Conservation (phyloP, 2,329 filamentous ascomycete genomes). For the Trichoderma lentiforme region DNA sequence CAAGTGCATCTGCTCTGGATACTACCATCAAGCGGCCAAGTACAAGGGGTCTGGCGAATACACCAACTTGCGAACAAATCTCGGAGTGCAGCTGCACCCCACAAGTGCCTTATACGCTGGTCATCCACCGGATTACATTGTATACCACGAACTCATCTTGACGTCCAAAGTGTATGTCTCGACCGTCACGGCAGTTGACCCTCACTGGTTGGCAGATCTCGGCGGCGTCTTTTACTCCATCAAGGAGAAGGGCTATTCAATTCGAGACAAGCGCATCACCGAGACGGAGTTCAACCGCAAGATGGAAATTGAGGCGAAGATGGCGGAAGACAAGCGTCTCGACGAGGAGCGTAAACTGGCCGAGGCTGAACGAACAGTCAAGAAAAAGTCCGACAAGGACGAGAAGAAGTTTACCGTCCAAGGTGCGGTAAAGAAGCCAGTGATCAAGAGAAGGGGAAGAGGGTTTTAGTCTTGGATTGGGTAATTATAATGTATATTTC, state of each 20-base stretch:
- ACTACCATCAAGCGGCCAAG: constrained; percentile 96
- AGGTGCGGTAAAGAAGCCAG: constrained; percentile 60
- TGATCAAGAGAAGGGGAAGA: constrained; percentile 53
- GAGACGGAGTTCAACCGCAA: constrained; percentile 90
- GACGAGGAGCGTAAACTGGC: constrained; percentile 56
- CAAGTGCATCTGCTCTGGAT: constrained; percentile 95
- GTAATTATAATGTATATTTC: neutral
- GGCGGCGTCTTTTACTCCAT: constrained; percentile 96
- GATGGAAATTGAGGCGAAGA: constrained; percentile 90
- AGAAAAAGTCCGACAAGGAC: constrained; percentile 36
- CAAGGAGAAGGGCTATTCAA: constrained; percentile 95
- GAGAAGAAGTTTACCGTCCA: constrained; percentile 59
- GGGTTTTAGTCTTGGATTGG: constrained; percentile 40
- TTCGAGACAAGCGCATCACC: constrained; percentile 77
- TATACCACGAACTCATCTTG: constrained; percentile 96
- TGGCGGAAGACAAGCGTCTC: constrained; percentile 76
- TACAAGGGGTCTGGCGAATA: constrained; percentile 97
- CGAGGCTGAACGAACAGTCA: constrained; percentile 45
- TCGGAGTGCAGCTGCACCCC: constrained; percentile 90
- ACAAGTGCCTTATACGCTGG: constrained; percentile 93
- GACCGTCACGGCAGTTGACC: constrained; percentile 92
- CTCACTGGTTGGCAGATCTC: constrained; percentile 93
- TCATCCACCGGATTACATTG: constrained; percentile 92
- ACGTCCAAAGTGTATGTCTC: constrained; percentile 98
- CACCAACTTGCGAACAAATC: constrained; percentile 90